These are phyloP conservation scores for Tolypocladium ovalisporum DNA, from an alignment of 2,329 filamentous ascomycete species.

Conservation along the genomic window DNA sequence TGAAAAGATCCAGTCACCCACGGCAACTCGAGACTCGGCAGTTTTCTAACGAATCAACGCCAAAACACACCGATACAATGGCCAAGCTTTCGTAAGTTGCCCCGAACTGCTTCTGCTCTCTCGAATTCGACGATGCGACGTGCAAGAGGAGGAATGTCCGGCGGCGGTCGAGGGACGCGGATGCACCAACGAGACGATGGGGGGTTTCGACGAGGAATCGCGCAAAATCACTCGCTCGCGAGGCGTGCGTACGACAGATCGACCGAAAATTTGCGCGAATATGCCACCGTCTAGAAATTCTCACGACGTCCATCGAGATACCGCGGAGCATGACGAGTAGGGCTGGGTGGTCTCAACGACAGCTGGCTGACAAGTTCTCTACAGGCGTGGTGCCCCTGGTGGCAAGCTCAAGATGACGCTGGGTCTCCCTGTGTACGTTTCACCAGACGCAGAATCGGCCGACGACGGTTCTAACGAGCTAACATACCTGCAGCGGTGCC, in stretches of 20 bases:
- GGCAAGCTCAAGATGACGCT: slow-evolving; percentile 99
- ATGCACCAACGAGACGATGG: slow-evolving; percentile 1
- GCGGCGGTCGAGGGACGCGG: slow-evolving; percentile 4
- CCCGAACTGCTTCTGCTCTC: slow-evolving; percentile 9
- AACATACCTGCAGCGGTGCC: slow-evolving; percentile 60
- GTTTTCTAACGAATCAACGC: slow-evolving; percentile 27
- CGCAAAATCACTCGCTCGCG: not conserved
- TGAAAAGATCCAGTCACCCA: slow-evolving; percentile 24
- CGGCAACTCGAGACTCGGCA: slow-evolving; percentile 25
- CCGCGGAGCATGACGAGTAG: not conserved
- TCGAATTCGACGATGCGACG: slow-evolving; percentile 5
- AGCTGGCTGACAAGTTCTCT: slow-evolving; percentile 1
- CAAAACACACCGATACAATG: slow-evolving; percentile 43
- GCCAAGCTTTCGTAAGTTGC: slow-evolving; percentile 51
- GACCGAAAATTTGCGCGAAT: not conserved
- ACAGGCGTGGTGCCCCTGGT: slow-evolving; percentile 81
- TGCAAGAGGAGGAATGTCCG: slow-evolving; percentile 9
- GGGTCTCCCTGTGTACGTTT: slow-evolving; percentile 94
- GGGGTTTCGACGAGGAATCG: not conserved
- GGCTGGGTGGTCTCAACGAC: not conserved
- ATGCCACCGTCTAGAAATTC: not conserved
- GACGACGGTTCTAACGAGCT: slow-evolving; percentile 3
- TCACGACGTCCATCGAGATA: slow-evolving; percentile 1
- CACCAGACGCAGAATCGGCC: not conserved
- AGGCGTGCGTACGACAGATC: not conserved